A percentile compares a stretch with the other conserved stretches of the same genome.
Evolutionary conservation across 2,329 filamentous ascomycete species (phyloP).

Genomic region (Pleomassaria siparia): DNA sequence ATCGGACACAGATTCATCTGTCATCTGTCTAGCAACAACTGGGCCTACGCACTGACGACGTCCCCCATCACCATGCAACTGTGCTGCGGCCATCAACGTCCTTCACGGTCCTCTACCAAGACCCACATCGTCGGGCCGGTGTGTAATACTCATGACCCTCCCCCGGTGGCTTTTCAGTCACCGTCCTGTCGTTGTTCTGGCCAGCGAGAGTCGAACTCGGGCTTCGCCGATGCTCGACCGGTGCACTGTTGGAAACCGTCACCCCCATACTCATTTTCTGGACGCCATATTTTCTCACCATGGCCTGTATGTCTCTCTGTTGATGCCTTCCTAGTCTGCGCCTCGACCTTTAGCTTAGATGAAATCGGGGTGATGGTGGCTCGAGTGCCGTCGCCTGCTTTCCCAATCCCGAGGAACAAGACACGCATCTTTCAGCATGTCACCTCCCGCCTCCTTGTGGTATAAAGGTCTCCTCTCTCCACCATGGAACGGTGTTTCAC

Average conservation of each 20-base stretch:
- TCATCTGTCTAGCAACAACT: slow-evolving; percentile 2
- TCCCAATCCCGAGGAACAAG: neutral
- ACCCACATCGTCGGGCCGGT: neutral
- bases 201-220: neutral
- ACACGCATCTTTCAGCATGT: neutral
- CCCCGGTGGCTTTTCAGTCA: neutral
- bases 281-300: slow-evolving; percentile 8
- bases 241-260: neutral
- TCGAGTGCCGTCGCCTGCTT: neutral
- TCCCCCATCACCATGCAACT: slow-evolving; percentile 9
- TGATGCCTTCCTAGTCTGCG: slow-evolving; percentile 8
- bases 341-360: slow-evolving; percentile 10
- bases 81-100: slow-evolving; percentile 2
- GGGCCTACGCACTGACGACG: neutral
- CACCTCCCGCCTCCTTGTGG: neutral
- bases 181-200: neutral
- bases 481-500: neutral
- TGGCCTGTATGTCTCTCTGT: slow-evolving; percentile 7
- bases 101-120: neutral
- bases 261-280: slow-evolving; percentile 3
- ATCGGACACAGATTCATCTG: neutral
- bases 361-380: neutral
- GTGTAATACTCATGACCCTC: slow-evolving; percentile 4
- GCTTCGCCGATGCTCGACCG: neutral
- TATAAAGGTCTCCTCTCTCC: neutral